Evolutionary conservation across 495 filamentous ascomycete genomes (phyloP).

Genomic region (Xylaria acuta): DNA sequence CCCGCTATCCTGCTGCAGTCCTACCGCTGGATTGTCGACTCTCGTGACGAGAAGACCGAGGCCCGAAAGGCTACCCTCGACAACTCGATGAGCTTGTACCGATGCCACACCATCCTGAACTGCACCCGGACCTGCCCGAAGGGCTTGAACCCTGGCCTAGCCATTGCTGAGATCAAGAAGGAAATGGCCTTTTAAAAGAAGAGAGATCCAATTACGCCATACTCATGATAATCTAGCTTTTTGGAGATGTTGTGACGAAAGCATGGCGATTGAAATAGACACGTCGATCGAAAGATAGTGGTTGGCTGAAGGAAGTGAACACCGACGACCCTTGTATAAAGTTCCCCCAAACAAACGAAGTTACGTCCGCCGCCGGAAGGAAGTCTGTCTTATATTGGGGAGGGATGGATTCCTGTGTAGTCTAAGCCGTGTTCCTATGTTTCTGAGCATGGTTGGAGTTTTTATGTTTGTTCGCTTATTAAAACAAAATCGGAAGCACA

Average conservation of each 20-base stretch:
- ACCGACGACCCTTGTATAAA: conserved; percentile 37
- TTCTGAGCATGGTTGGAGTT: conserved; percentile 44
- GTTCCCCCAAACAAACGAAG: conserved; percentile 29
- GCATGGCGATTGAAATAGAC: conserved; percentile 14
- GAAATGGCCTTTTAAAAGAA: conserved; percentile 73
- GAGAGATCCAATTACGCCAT: neutral
- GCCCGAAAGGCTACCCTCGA: conserved; percentile 90
- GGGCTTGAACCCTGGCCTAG: conserved; percentile 92
- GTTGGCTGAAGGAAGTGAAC: conserved; percentile 19
- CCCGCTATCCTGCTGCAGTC: conserved; percentile 95
- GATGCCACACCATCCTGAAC: conserved; percentile 99
- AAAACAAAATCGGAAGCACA: conserved; percentile 7
- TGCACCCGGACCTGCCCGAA: conserved; percentile 97
- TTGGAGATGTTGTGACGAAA: neutral
- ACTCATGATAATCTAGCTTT: neutral
- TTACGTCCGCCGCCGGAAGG: conserved; percentile 30
- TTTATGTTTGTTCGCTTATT: conserved; percentile 24
- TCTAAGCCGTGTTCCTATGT: conserved; percentile 37
- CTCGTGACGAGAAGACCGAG: conserved; percentile 83
- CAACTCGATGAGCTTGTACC: conserved; percentile 98
- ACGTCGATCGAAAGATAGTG: conserved; percentile 3
- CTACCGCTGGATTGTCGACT: conserved; percentile 95
- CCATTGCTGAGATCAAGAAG: conserved; percentile 99
- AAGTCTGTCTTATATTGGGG: conserved; percentile 14
- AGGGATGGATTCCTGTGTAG: conserved; percentile 28